phyloP scores from a whole-genome alignment of 495 filamentous ascomycete species.

The Podospora appendiculata region DNA sequence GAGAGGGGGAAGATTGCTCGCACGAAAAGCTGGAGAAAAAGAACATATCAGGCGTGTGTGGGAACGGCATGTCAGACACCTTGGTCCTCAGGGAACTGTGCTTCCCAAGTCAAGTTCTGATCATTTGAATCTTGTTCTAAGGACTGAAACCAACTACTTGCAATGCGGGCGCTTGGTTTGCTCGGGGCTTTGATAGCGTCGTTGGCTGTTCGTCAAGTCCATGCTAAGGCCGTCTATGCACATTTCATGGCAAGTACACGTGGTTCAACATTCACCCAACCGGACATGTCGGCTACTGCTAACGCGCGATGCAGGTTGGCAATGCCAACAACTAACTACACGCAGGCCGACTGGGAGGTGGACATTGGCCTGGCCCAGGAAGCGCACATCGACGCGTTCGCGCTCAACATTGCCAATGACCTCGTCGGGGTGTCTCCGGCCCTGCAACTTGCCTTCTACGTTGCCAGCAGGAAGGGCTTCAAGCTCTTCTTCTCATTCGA shows the following conservation, averaged over 20 bases:
- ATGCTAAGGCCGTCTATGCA: slow-evolving; percentile 13
- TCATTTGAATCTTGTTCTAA: too few relatives aligned
- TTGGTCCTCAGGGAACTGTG: too few relatives aligned
- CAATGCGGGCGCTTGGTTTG: too few relatives aligned
- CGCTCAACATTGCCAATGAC: slow-evolving; percentile 32
- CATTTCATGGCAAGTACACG: slow-evolving; percentile 15
- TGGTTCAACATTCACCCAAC: not conserved
- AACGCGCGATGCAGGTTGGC: slow-evolving; percentile 15
- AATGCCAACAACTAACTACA: slow-evolving; percentile 16
- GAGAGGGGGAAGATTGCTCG: too few relatives aligned
- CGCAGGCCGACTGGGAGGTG: slow-evolving; percentile 22
- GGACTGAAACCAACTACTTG: too few relatives aligned
- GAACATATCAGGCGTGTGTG: too few relatives aligned
- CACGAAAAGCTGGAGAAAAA: too few relatives aligned
- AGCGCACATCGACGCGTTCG: slow-evolving; percentile 8
- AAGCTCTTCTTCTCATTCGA: slow-evolving; percentile 57
- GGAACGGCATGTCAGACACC: too few relatives aligned
- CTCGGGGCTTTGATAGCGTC: too few relatives aligned
- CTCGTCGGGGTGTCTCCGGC: slow-evolving; percentile 39
- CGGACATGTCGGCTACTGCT: not conserved
- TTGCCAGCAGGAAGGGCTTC: slow-evolving; percentile 46
- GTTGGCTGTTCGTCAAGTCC: too few relatives aligned
- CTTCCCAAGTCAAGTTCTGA: too few relatives aligned
- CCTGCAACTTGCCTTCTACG: slow-evolving; percentile 44
- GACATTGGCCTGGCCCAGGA: slow-evolving; percentile 26